Percentiles rank a stretch among this genome's conserved stretches.
These are phyloP conservation scores for Fusarium dimerum DNA, from an alignment of 2,329 filamentous ascomycete species.

Conservation along the genomic window DNA sequence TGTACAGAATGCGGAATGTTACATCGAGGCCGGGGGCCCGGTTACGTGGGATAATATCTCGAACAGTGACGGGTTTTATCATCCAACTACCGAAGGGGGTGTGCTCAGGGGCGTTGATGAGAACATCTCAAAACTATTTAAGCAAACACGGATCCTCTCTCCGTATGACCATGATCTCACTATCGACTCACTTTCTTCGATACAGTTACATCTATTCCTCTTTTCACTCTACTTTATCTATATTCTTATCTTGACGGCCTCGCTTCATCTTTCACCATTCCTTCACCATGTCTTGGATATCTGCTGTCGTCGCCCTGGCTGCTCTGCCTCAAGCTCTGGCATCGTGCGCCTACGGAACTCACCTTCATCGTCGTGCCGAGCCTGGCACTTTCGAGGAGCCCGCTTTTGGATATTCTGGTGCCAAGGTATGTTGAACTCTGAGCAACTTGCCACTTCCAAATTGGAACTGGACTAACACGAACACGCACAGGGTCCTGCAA, in stretches of 20 bases:
- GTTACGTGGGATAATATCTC: too few relatives aligned
- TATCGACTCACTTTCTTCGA: too few relatives aligned
- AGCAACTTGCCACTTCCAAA: constrained; percentile 2
- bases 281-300: constrained; percentile 14
- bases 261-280: not conserved
- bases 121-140: too few relatives aligned
- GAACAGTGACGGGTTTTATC: too few relatives aligned
- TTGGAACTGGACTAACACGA: not conserved
- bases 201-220: not conserved
- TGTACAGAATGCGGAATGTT: too few relatives aligned
- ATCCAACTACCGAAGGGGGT: too few relatives aligned
- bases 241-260: not conserved
- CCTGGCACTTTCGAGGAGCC: constrained; percentile 33
- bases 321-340: constrained; percentile 26
- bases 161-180: too few relatives aligned
- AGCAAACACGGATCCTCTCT: too few relatives aligned
- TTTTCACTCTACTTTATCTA: not conserved
- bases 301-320: constrained; percentile 13
- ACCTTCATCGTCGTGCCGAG: constrained; percentile 35
- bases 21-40: too few relatives aligned
- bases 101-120: too few relatives aligned
- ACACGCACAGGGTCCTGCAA: constrained; percentile 46
- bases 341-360: constrained; percentile 43
- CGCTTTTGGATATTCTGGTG: constrained; percentile 40
- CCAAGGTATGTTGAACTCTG: constrained; percentile 29